Evolutionary conservation across 208 protist genomes (phyloP), one percentile per base, ranked within the genome.

Genomic region (Leishmania turanica): DNA sequence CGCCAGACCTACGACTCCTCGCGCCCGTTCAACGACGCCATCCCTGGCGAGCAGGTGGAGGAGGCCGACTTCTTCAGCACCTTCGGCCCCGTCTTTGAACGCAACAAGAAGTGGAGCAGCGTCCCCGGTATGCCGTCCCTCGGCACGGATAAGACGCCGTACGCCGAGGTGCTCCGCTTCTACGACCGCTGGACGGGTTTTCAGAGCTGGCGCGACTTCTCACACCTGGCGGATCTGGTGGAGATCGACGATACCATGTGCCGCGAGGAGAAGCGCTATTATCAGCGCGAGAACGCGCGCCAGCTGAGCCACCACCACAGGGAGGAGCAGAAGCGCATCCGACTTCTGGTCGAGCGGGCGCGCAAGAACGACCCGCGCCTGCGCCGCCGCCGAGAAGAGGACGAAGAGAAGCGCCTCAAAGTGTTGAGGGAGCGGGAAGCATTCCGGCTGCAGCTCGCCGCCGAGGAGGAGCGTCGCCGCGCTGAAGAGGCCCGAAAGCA

Each of bases 211-310:
- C 88, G 99, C 47, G 98, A 99, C 85, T 99, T 99, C 79, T 94
- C 96, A 3, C 93, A 97, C 73, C 82, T 97, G 3, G 93, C 84
- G n/a, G 99, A 99, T 70, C 90, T 99, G 47, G 89, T 98, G 51
- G 95, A 99, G 66, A 92, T 98, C 60, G 89, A 98, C 58, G 94
- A 99, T 47, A 90, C 89, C 56, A 98, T 99, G 84, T 93, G 87
- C 80, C 88, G 99, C 51, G 99, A 99, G 84, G 99, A 99, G 91
- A 98, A 97, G 81, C 92, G 99, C 76, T 99, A 96, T 91, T 99
- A 99, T 91, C 91, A 97, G 81, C 94, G 96, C n/a, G 93, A 99
- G 82, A 99, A 99, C 79, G 96, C 98, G 58, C 96, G 97, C 37
- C 87, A 97, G 65, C 88, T 98, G 69, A 86, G 77, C 27, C 92